These are phyloP conservation scores for Alnus glutinosa DNA, from an alignment of 306 rosid genomes.

Conservation along the genomic window DNA sequence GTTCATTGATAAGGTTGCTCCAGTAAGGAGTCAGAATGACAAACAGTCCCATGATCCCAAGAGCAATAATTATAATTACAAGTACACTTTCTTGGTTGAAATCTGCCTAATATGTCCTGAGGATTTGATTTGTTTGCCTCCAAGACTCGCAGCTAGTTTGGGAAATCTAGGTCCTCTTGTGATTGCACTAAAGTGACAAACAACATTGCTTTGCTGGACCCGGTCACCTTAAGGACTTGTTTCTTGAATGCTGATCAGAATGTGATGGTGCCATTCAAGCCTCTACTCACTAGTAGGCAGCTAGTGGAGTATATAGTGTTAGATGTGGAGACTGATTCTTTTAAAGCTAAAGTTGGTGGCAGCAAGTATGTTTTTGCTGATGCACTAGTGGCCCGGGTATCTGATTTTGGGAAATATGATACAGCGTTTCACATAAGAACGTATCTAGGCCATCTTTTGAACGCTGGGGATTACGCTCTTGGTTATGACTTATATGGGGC, in stretches of 20 bases:
- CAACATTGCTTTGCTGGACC: constrained; percentile 67
- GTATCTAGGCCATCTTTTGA: constrained; percentile 71
- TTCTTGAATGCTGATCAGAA: constrained; percentile 69
- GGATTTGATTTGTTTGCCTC: constrained; percentile 77
- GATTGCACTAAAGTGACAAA: constrained; percentile 73
- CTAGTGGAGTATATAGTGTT: constrained; percentile 70
- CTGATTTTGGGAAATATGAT: constrained; percentile 73
- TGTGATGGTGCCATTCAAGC: constrained; percentile 59
- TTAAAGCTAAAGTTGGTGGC: constrained; percentile 54
- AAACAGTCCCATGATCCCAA: constrained; percentile 66
- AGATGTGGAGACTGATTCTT: constrained; percentile 48
- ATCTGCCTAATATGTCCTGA: constrained; percentile 64
- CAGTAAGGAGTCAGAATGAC: constrained; percentile 48
- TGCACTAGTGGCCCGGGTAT: constrained; percentile 69
- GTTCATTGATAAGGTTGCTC: constrained; percentile 58
- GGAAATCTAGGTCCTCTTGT: constrained; percentile 76
- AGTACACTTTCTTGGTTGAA: constrained; percentile 71
- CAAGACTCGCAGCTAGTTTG: constrained; percentile 53
- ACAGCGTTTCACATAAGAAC: constrained; percentile 61
- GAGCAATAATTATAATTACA: constrained; percentile 57
- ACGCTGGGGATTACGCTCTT: constrained; percentile 71
- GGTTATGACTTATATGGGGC: constrained; percentile 64
- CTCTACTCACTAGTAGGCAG: constrained; percentile 64
- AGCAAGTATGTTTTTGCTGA: constrained; percentile 57
- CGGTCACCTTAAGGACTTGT: constrained; percentile 56